Percentiles rank a stretch among this genome's conserved stretches.
Conservation (phyloP, 768 basidiomycete species). For the Tulasnella sp. region DNA sequence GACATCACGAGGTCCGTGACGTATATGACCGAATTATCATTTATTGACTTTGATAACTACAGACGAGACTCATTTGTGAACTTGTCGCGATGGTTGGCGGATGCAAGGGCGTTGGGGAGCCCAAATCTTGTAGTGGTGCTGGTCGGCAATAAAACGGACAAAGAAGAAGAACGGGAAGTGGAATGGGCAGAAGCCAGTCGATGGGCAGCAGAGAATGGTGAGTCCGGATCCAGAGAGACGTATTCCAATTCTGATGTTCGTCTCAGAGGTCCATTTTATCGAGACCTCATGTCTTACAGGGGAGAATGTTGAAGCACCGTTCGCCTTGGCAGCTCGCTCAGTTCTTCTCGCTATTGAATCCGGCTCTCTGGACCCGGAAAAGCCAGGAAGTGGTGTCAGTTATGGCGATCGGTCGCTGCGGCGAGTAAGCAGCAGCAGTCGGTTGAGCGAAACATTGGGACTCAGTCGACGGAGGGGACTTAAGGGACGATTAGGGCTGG, state of each 20-base stretch:
- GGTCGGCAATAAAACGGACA: constrained; percentile 92
- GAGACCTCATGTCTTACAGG: constrained; percentile 87
- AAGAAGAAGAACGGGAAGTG: constrained; percentile 88
- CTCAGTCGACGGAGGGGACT: background rate
- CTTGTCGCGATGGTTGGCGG: constrained; percentile 79
- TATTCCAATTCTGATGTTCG: constrained; percentile 1
- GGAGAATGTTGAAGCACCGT: constrained; percentile 90
- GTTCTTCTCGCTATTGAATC: constrained; percentile 86
- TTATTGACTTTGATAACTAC: constrained; percentile 13
- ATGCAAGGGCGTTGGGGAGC: constrained; percentile 84
- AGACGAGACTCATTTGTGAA: constrained; percentile 82
- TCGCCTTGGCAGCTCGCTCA: constrained; percentile 68
- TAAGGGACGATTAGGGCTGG: background rate
- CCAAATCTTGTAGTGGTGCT: constrained; percentile 80
- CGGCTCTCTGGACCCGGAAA: constrained; percentile 82
- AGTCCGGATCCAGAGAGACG: constrained; percentile 10
- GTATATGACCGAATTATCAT: too few relatives aligned
- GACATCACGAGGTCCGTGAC: constrained; percentile 66
- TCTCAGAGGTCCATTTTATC: constrained; percentile 76
- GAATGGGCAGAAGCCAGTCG: constrained; percentile 89
- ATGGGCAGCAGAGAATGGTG: constrained; percentile 95
- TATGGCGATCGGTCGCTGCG: constrained; percentile 90
- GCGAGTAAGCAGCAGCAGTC: constrained; percentile 54
- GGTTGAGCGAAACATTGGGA: constrained; percentile 11
- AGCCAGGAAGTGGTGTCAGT: constrained; percentile 86